Percentiles rank a stretch among this genome's conserved stretches.
Conservation (phyloP, 495 filamentous ascomycete species). For the Saxispiralis lemnorum region DNA sequence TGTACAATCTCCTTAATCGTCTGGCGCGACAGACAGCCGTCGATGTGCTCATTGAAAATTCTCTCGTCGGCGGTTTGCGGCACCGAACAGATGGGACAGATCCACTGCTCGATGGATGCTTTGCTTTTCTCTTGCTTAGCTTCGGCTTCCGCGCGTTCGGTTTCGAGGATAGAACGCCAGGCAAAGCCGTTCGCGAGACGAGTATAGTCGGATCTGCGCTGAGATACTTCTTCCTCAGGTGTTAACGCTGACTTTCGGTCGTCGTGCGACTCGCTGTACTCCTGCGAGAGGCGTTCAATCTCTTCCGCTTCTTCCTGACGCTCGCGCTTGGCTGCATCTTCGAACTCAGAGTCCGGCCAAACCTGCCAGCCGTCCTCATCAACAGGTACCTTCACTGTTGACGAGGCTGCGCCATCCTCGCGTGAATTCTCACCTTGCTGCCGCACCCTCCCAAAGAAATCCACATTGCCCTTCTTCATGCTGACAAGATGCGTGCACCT, state of each 20-base stretch:
- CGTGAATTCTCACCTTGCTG: slow-evolving; percentile 2
- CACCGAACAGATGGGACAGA: slow-evolving; percentile 68
- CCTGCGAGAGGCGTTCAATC: slow-evolving; percentile 45
- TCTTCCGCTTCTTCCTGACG: slow-evolving; percentile 46
- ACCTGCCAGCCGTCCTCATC: slow-evolving; percentile 41
- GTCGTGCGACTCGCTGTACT: slow-evolving; percentile 14
- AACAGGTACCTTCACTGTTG: slow-evolving; percentile 12
- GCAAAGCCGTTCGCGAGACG: slow-evolving; percentile 26
- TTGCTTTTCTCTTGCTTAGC: slow-evolving; percentile 14
- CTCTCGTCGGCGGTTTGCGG: slow-evolving; percentile 60
- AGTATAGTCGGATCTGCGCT: slow-evolving; percentile 4
- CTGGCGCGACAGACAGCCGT: slow-evolving; percentile 72
- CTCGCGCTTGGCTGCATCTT: slow-evolving; percentile 45
- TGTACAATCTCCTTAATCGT: slow-evolving; percentile 71
- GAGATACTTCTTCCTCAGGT: neutral
- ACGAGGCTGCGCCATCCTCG: slow-evolving; percentile 6
- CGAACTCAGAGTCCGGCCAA: slow-evolving; percentile 52
- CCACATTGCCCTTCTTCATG: slow-evolving; percentile 54
- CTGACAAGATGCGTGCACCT: slow-evolving; percentile 73
- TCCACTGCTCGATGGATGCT: slow-evolving; percentile 40
- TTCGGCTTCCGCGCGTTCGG: slow-evolving; percentile 2
- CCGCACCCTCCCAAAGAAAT: slow-evolving; percentile 55
- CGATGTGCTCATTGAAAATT: slow-evolving; percentile 82
- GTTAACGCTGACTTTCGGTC: slow-evolving; percentile 3
- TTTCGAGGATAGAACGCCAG: slow-evolving; percentile 25